phyloP scores from a whole-genome alignment of 768 basidiomycete genomes.

The Russula abietina region DNA sequence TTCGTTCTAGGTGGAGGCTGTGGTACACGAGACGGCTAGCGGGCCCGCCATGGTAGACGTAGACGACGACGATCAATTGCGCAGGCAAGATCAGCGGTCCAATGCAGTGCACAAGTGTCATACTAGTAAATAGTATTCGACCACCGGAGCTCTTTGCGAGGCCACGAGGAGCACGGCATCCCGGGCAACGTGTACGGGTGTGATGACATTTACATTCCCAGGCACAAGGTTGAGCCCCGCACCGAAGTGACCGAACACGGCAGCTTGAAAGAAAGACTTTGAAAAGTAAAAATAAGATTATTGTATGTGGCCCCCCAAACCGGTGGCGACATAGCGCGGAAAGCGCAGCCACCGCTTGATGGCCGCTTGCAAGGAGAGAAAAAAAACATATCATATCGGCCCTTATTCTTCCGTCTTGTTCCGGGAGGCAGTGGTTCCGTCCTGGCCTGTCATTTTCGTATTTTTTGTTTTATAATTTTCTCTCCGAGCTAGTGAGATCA shows the following conservation, averaged over 20 bases:
- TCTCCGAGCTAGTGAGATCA: conserved; percentile 1
- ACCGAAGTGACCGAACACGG: conserved; percentile 18
- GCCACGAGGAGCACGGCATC: conserved; percentile 21
- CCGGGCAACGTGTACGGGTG: conserved; percentile 14
- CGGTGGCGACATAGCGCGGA: background rate
- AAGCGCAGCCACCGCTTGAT: background rate
- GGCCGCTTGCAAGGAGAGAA: no score
- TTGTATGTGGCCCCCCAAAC: background rate
- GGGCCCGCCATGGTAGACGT: background rate
- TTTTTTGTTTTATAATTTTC: background rate
- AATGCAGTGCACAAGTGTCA: background rate
- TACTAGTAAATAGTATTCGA: no score
- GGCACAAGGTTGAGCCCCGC: conserved; percentile 5
- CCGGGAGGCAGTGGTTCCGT: conserved; percentile 15
- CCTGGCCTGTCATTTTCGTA: conserved; percentile 7
- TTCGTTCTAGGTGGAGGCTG: background rate
- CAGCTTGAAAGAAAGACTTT: conserved; percentile 5
- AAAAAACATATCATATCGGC: background rate
- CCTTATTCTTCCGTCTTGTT: background rate
- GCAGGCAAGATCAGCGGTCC: background rate
- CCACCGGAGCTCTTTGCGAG: background rate
- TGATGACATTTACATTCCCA: conserved; percentile 7
- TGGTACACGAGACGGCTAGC: background rate
- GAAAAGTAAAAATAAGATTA: background rate
- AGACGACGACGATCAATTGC: background rate